Conservation (phyloP, 257 asterid species). For the Capsicum pubescens region DNA sequence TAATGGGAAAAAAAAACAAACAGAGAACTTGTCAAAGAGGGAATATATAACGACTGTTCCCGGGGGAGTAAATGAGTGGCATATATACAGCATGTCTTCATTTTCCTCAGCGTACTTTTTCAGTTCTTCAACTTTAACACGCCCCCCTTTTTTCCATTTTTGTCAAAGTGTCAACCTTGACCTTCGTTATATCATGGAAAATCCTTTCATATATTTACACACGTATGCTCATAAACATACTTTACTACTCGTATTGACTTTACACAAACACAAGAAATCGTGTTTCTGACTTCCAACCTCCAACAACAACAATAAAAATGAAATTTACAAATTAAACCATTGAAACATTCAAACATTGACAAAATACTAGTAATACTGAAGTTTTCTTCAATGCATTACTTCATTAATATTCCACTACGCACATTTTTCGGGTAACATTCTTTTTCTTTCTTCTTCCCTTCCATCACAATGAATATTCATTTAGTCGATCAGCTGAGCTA, state of each 20-base stretch:
- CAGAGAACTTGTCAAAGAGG: background rate
- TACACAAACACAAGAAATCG: conserved; percentile 15
- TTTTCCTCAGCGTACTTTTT: background rate
- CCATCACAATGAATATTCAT: too few relatives aligned
- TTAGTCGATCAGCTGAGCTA: too few relatives aligned
- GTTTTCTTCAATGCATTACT: conserved; percentile 21
- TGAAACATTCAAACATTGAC: conserved; percentile 26
- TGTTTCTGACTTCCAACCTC: conserved; percentile 25
- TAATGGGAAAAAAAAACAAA: too few relatives aligned
- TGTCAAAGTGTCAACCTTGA: conserved; percentile 23
- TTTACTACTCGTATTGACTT: background rate
- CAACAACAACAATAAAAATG: background rate
- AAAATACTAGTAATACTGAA: background rate
- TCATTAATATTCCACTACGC: conserved; percentile 7
- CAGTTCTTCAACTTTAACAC: background rate
- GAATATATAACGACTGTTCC: background rate
- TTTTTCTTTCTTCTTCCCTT: background rate
- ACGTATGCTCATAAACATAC: background rate
- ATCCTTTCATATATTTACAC: background rate
- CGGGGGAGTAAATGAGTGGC: background rate
- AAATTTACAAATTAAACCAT: background rate
- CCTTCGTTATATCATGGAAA: conserved; percentile 1
- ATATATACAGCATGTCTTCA: background rate
- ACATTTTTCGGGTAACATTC: background rate
- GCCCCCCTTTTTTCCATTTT: background rate